A percentile compares a stretch with the other conserved stretches of the same genome.
Evolutionary conservation across 805 yeast species (phyloP).

Genomic region (Yueomyces sp.): DNA sequence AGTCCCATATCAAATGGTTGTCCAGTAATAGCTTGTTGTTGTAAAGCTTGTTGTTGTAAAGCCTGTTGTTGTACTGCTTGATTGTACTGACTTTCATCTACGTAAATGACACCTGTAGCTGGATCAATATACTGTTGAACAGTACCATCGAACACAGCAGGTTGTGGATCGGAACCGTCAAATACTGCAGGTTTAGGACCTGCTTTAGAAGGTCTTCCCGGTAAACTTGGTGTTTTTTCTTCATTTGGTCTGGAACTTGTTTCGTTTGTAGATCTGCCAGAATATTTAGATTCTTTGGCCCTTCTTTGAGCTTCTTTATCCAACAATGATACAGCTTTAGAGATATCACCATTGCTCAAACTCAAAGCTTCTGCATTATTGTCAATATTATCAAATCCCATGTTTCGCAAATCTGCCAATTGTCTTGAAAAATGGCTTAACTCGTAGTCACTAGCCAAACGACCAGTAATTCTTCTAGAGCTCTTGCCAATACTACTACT

Average conservation of each 20-base stretch:
- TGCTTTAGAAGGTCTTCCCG: conserved; percentile 22
- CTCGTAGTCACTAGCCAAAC: conserved; percentile 42
- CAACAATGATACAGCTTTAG: conserved; percentile 45
- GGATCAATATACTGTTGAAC: conserved; percentile 63
- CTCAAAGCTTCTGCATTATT: conserved; percentile 50
- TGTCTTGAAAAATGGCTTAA: conserved; percentile 35
- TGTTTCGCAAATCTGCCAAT: conserved; percentile 34
- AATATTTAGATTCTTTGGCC: neutral
- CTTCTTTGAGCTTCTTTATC: conserved; percentile 26
- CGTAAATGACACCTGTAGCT: conserved; percentile 52
- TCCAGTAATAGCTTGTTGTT: conserved; percentile 6
- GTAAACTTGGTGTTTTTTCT: conserved; percentile 23
- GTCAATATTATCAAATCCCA: conserved; percentile 48
- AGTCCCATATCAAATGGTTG: conserved; percentile 1
- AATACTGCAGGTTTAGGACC: conserved; percentile 24
- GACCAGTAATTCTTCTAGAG: conserved; percentile 32
- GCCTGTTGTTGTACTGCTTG: conserved; percentile 12
- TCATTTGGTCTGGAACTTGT: conserved; percentile 1
- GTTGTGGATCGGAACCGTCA: conserved; percentile 20
- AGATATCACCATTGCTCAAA: conserved; percentile 44
- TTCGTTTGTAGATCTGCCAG: neutral
- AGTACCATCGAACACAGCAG: conserved; percentile 19
- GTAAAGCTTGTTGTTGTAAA: conserved; percentile 8
- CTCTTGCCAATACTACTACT: neutral
- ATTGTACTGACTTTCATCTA: conserved; percentile 51